These are phyloP conservation scores for Mucor mucedo DNA, from an alignment of 371 early-diverging fungal species.

Conservation along the genomic window DNA sequence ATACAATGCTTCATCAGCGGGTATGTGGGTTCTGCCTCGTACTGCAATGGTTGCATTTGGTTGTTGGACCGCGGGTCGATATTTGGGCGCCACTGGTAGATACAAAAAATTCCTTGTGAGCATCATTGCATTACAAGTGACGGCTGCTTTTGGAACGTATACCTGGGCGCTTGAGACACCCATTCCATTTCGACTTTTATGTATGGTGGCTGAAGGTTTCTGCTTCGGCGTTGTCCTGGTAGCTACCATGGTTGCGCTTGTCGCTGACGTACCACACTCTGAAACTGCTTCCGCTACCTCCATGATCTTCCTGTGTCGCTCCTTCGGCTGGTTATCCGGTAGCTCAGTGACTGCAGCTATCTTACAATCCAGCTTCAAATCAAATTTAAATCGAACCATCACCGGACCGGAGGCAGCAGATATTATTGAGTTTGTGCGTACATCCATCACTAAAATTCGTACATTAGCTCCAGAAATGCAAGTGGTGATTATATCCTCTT, in stretches of 20 bases:
- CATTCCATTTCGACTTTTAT: constrained; percentile 19
- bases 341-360: constrained; percentile 46
- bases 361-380: constrained; percentile 47
- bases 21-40: constrained; percentile 43
- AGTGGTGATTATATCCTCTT: constrained; percentile 23
- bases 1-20: constrained; percentile 45
- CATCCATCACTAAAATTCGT: constrained; percentile 40
- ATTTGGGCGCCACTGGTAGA: constrained; percentile 29
- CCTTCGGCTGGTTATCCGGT: constrained; percentile 52
- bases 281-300: constrained; percentile 54
- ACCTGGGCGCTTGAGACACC: constrained; percentile 18
- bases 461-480: constrained; percentile 35
- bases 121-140: constrained; percentile 23
- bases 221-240: constrained; percentile 48
- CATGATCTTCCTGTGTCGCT: constrained; percentile 54
- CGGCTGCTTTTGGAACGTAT: constrained; percentile 7
- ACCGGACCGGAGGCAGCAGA: constrained; percentile 41
- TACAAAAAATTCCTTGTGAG: constrained; percentile 33
- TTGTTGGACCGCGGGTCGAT: constrained; percentile 41
- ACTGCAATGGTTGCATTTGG: constrained; percentile 39
- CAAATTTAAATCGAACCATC: constrained; percentile 26
- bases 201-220: constrained; percentile 50
- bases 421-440: constrained; percentile 46
- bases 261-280: constrained; percentile 41
- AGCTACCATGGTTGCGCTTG: constrained; percentile 53